Conservation (phyloP, 2,329 filamentous ascomycete species). For the Aureobasidium lini region DNA sequence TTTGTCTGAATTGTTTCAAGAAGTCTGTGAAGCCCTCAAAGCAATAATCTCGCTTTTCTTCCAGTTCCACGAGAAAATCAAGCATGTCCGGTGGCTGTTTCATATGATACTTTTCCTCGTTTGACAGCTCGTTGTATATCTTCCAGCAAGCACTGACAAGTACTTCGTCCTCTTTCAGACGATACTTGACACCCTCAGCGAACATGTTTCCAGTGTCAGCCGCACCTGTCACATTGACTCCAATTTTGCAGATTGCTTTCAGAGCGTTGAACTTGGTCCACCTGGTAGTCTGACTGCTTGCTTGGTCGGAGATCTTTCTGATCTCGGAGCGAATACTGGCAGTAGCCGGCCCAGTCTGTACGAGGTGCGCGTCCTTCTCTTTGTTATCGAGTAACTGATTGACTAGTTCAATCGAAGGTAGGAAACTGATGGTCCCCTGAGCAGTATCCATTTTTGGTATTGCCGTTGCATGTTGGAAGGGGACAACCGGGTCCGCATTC, state of each 20-base stretch:
- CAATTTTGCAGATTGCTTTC: neutral
- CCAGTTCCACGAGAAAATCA: neutral
- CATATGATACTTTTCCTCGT: neutral
- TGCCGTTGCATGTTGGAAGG: neutral
- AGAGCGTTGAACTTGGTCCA: neutral
- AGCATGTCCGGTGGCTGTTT: neutral
- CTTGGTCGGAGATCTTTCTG: neutral
- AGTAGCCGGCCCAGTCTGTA: neutral
- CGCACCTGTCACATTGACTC: neutral
- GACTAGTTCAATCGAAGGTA: neutral
- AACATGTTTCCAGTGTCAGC: neutral
- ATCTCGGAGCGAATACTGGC: neutral
- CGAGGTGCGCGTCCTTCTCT: slow-evolving; percentile 2
- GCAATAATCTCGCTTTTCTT: slow-evolving; percentile 7
- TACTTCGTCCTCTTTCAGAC: neutral
- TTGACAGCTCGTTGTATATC: neutral
- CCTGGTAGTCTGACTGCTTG: neutral
- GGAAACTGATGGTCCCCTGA: neutral
- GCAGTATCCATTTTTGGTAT: neutral
- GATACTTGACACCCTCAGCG: slow-evolving; percentile 7
- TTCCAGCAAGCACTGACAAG: slow-evolving; percentile 1
- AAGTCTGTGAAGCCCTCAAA: slow-evolving; percentile 1
- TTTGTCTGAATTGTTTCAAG: neutral
- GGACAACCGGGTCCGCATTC: neutral
- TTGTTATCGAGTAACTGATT: neutral